Evolutionary conservation across 305 asterid genomes (phyloP).

Genomic region (Solanum hybrid): DNA sequence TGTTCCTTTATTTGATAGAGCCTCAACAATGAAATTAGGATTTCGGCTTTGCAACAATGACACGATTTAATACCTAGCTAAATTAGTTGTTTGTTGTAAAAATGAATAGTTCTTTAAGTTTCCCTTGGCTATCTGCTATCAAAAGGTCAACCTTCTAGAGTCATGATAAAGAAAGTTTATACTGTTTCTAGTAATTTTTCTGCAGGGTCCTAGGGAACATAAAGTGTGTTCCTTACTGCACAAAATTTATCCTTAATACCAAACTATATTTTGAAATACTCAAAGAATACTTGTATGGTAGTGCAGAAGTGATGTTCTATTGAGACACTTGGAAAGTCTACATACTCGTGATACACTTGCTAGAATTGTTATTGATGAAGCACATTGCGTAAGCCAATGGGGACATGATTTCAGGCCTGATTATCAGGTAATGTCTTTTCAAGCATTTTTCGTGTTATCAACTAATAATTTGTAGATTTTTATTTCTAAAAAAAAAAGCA

Average conservation of each 20-base stretch:
- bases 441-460: conserved; percentile 8
- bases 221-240: background rate
- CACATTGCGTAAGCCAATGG: conserved; percentile 99
- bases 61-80: background rate
- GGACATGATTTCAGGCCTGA: conserved; percentile 99
- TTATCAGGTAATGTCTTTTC: conserved; percentile 66
- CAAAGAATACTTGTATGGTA: conserved; percentile 10
- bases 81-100: background rate
- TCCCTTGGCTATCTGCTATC: background rate
- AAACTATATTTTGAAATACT: background rate
- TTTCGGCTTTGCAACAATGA: background rate
- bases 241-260: background rate
- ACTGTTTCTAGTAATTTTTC: background rate
- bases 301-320: conserved; percentile 86
- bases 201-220: background rate
- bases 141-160: background rate
- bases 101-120: background rate
- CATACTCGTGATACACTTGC: conserved; percentile 74
- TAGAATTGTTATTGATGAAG: conserved; percentile 98
- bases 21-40: background rate
- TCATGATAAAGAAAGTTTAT: background rate
- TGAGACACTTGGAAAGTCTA: conserved; percentile 78
- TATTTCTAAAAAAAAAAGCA: background rate
- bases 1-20: background rate
- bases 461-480: no score